phyloP scores from a whole-genome alignment of 805 yeast species.

The Suhomyces faveliae region DNA sequence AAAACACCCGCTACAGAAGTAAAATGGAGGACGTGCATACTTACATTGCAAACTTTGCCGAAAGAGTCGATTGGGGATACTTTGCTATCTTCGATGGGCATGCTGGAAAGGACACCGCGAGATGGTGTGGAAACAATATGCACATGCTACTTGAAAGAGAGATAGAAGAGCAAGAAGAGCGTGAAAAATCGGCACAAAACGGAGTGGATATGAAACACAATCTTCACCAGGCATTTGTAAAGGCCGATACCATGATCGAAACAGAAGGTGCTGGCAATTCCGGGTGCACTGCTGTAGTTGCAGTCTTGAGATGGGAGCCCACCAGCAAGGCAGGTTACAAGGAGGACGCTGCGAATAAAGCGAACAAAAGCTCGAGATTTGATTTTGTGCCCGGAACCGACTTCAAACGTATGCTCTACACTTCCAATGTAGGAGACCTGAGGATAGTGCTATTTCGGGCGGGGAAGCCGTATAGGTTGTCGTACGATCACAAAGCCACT shows the following conservation, averaged over 20 bases:
- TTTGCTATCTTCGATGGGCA: constrained; percentile 97
- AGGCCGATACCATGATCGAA: constrained; percentile 70
- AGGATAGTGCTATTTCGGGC: constrained; percentile 74
- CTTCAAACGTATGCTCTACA: constrained; percentile 76
- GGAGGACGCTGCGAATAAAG: constrained; percentile 10
- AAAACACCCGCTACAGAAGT: constrained; percentile 73
- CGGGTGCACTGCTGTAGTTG: constrained; percentile 96
- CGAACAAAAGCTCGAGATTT: constrained; percentile 24
- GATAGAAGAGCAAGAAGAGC: constrained; percentile 27
- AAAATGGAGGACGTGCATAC: constrained; percentile 97
- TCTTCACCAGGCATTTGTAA: constrained; percentile 65
- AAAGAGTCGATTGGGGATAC: constrained; percentile 86
- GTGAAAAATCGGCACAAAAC: constrained; percentile 14
- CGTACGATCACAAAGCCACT: constrained; percentile 92
- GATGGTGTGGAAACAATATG: constrained; percentile 89
- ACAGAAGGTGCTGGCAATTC: constrained; percentile 65
- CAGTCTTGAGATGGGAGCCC: constrained; percentile 81
- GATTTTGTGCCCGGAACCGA: constrained; percentile 48
- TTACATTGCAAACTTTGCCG: constrained; percentile 89
- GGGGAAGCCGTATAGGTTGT: constrained; percentile 73
- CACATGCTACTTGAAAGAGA: constrained; percentile 66
- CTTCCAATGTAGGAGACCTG: constrained; percentile 95
- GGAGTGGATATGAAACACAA: constrained; percentile 70
- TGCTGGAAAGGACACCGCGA: constrained; percentile 90
- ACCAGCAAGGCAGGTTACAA: constrained; percentile 2